A percentile compares a stretch with the other conserved stretches of the same genome.
Evolutionary conservation across 495 filamentous ascomycete genomes (phyloP).

Genomic region (Eremomyces bilateralis): DNA sequence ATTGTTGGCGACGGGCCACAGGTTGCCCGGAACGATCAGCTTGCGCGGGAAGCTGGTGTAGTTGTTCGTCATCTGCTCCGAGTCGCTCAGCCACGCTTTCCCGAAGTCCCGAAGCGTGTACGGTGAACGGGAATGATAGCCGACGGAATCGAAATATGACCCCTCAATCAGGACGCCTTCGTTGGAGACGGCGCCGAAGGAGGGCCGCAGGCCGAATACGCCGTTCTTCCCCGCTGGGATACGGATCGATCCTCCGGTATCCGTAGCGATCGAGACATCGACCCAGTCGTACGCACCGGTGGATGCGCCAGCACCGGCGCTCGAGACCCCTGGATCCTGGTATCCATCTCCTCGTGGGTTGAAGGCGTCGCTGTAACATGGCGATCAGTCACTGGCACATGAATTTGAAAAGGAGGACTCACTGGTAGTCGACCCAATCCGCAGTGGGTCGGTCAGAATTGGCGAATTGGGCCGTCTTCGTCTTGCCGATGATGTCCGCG

Average conservation of each 20-base stretch:
- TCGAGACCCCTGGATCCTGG: slow-evolving; percentile 15
- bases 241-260: slow-evolving; percentile 26
- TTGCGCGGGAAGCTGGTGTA: no score
- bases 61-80: slow-evolving; percentile 10
- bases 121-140: slow-evolving; percentile 17
- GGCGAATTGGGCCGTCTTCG: slow-evolving; percentile 36
- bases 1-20: slow-evolving; percentile 7
- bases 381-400: no score
- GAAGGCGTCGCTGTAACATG: no score
- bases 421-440: slow-evolving; percentile 30
- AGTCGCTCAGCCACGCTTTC: slow-evolving; percentile 12
- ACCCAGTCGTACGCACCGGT: slow-evolving; percentile 16
- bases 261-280: slow-evolving; percentile 16
- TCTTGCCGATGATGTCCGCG: slow-evolving; percentile 36
- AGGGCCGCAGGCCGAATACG: slow-evolving; percentile 27
- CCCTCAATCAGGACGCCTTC: slow-evolving; percentile 25
- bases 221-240: slow-evolving; percentile 26
- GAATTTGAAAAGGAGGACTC: no score
- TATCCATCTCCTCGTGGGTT: slow-evolving; percentile 19
- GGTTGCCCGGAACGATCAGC: slow-evolving; percentile 10
- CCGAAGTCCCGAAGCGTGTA: slow-evolving; percentile 8
- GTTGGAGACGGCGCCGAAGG: slow-evolving; percentile 24
- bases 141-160: slow-evolving; percentile 25
- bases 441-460: slow-evolving; percentile 30
- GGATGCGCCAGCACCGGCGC: slow-evolving; percentile 14